These are phyloP conservation scores for Parachaetomium inaequale DNA, from an alignment of 495 filamentous ascomycete species.

Conservation along the genomic window DNA sequence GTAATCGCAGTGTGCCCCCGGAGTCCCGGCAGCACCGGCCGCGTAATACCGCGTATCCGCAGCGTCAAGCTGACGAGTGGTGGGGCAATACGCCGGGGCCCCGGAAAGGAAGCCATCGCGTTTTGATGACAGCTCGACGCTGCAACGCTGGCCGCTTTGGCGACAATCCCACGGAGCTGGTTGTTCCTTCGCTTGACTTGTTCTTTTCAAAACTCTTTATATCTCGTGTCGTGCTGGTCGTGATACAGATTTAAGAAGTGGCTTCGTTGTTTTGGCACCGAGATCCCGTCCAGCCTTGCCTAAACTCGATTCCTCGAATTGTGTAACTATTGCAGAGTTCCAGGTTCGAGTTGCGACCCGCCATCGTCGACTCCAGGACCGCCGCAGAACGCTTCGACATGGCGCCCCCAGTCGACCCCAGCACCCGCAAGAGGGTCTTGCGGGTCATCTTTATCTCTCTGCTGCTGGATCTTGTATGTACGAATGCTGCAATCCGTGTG, in stretches of 20 bases:
- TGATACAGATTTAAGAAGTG: conserved; percentile 4
- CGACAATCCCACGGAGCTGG: background rate
- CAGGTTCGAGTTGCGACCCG: background rate
- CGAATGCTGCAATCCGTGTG: conserved; percentile 3
- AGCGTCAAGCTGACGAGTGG: background rate
- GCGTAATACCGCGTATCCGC: background rate
- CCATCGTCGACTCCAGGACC: background rate
- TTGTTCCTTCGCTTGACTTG: conserved; percentile 5
- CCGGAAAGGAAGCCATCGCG: background rate
- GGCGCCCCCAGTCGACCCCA: conserved; percentile 43
- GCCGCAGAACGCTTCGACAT: conserved; percentile 27
- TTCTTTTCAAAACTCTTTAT: background rate
- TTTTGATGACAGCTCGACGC: conserved; percentile 23
- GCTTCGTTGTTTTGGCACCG: background rate
- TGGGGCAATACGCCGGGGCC: background rate
- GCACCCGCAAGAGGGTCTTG: conserved; percentile 73
- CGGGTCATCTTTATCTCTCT: conserved; percentile 62
- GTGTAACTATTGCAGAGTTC: background rate
- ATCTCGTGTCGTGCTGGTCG: conserved; percentile 18
- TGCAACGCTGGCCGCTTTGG: conserved; percentile 14
- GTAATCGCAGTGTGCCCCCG: background rate
- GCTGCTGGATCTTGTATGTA: conserved; percentile 51
- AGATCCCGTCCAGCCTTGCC: background rate
- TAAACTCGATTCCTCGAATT: background rate
- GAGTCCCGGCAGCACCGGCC: background rate